Conservation (phyloP, 78 protist genomes). For the Dictyostelium capitatum region DNA sequence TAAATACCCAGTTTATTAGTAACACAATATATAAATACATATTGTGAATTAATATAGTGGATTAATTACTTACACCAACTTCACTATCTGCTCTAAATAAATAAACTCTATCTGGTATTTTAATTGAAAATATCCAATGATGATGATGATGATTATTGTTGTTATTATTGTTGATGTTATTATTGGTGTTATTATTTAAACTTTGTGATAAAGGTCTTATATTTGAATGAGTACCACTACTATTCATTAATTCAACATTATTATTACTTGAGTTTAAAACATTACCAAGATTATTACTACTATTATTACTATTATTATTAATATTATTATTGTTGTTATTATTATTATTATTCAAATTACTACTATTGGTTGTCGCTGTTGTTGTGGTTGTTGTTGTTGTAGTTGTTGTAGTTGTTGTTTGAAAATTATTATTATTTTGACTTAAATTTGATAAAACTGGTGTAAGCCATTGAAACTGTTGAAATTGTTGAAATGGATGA, state of each 20-base stretch:
- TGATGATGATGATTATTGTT: background rate
- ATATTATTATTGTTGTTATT: too few species aligned
- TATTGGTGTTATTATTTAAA: background rate
- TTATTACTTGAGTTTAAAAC: too few species aligned
- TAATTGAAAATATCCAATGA: constrained; percentile 53
- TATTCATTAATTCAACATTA: too few species aligned
- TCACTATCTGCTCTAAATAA: constrained; percentile 25
- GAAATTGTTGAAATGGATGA: background rate
- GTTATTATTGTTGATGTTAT: background rate
- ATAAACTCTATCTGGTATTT: constrained; percentile 34
- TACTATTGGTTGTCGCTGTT: too few species aligned
- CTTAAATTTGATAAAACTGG: constrained; percentile 11
- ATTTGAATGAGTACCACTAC: too few species aligned
- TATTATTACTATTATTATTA: too few species aligned
- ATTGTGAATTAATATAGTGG: background rate
- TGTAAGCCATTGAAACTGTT: constrained; percentile 27
- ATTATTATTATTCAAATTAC: too few species aligned
- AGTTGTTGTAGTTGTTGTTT: background rate
- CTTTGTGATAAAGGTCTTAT: too few species aligned
- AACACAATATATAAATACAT: background rate
- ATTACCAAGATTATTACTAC: too few species aligned
- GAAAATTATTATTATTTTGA: background rate
- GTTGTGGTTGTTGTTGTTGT: background rate
- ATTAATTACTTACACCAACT: background rate
- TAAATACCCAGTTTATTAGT: too few species aligned